These are phyloP conservation scores for Suhomyces wounanorum DNA, from an alignment of 1,139 yeast genomes.

Conservation along the genomic window DNA sequence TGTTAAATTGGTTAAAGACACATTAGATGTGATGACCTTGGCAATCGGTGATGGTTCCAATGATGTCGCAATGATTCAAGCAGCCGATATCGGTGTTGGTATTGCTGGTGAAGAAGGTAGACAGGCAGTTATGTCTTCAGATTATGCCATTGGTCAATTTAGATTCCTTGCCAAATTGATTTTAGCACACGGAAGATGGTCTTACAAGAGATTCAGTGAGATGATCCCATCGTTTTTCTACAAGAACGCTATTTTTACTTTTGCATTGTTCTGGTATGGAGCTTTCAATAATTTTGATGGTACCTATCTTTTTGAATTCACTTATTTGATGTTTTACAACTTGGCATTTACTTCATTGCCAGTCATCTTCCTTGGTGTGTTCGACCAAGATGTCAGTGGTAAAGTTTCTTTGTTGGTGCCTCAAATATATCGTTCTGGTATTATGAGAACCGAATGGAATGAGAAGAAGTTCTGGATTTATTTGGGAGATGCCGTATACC, in stretches of 20 bases:
- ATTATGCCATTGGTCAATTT: conserved; percentile 95
- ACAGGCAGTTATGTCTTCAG: conserved; percentile 97
- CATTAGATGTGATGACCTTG: conserved; percentile 81
- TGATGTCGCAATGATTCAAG: conserved; percentile 98
- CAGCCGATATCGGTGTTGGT: conserved; percentile 97
- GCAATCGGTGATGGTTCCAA: conserved; percentile 99
- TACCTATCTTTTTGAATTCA: conserved; percentile 86
- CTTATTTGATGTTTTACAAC: conserved; percentile 88
- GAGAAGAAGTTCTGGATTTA: conserved; percentile 78
- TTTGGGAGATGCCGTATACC: conserved; percentile 86
- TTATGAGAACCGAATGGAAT: conserved; percentile 79
- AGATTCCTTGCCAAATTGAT: conserved; percentile 76
- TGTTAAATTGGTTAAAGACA: conserved; percentile 77
- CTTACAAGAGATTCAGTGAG: conserved; percentile 85
- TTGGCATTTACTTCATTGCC: conserved; percentile 95
- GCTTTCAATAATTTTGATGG: conserved; percentile 86
- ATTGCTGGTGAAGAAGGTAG: conserved; percentile 98
- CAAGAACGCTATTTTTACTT: conserved; percentile 85
- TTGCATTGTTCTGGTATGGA: conserved; percentile 94
- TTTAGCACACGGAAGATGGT: conserved; percentile 95
- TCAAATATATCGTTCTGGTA: conserved; percentile 83
- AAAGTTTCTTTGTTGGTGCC: conserved; percentile 85
- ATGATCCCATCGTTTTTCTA: conserved; percentile 94
- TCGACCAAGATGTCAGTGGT: conserved; percentile 92
- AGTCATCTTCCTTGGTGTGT: conserved; percentile 82